Conservation (phyloP, 2,329 filamentous ascomycete species). For the Hypoxylon sp. region DNA sequence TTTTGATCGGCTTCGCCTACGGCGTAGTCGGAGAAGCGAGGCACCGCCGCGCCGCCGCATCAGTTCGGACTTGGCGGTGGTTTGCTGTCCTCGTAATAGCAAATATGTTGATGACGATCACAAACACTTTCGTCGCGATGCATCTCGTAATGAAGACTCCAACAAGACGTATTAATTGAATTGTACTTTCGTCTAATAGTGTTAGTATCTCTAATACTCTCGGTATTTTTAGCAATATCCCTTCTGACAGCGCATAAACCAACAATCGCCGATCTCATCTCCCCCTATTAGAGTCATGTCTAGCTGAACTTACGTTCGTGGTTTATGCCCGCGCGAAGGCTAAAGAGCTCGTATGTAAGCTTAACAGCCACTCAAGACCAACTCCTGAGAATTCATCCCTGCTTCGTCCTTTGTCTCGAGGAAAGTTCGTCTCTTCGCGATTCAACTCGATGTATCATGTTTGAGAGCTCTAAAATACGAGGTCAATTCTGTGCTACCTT, state of each 20-base stretch:
- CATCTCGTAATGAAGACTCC: slow-evolving; percentile 1
- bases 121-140: neutral
- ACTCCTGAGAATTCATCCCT: neutral
- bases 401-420: neutral
- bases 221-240: neutral
- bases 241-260: neutral
- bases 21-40: neutral
- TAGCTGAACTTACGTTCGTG: neutral
- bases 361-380: neutral
- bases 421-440: neutral
- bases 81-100: slow-evolving; percentile 4
- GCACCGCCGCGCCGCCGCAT: slow-evolving; percentile 1
- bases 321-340: neutral
- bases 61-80: neutral
- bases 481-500: neutral
- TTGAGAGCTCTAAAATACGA: neutral
- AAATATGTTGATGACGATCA: neutral
- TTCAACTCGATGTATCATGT: neutral
- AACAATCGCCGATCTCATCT: slow-evolving; percentile 8
- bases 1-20: slow-evolving; percentile 15
- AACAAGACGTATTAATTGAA: neutral
- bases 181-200: neutral
- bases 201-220: neutral
- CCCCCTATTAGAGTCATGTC: slow-evolving; percentile 6
- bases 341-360: neutral